These are phyloP conservation scores for Citrus inodora DNA, from an alignment of 345 rosid genomes.

Conservation along the genomic window DNA sequence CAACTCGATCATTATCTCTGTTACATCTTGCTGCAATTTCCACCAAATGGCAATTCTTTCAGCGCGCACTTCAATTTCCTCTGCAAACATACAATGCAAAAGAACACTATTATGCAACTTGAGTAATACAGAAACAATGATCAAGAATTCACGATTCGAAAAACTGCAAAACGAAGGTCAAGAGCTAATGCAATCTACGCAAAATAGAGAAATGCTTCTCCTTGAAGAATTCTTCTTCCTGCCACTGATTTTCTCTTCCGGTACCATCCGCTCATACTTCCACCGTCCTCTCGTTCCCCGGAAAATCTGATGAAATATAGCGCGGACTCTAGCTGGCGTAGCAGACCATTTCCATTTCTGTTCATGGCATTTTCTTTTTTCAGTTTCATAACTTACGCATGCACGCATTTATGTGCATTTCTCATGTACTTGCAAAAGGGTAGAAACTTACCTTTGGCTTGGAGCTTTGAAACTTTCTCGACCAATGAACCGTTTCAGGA, in stretches of 20 bases:
- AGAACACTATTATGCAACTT: not conserved
- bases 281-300: conserved; percentile 3
- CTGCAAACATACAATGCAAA: conserved; percentile 17
- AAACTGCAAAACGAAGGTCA: not conserved
- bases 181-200: conserved; percentile 7
- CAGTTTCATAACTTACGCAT: not conserved
- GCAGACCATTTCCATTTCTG: conserved; percentile 27
- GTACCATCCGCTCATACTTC: conserved; percentile 23
- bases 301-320: conserved; percentile 17
- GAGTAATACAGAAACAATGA: not conserved
- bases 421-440: not conserved
- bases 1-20: no score
- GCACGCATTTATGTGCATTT: not conserved
- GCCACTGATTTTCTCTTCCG: conserved; percentile 2
- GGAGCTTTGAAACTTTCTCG: not conserved
- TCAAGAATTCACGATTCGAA: not conserved
- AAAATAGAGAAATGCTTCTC: conserved; percentile 9
- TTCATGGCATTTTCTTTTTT: not conserved
- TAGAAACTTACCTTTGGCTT: conserved; percentile 8
- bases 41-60: conserved; percentile 23
- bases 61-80: conserved; percentile 32
- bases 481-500: not conserved
- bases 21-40: conserved; percentile 15
- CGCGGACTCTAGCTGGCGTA: conserved; percentile 3
- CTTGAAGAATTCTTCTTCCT: not conserved